phyloP scores from a whole-genome alignment of 805 yeast genomes.

The Pichia gijzeniarum region DNA sequence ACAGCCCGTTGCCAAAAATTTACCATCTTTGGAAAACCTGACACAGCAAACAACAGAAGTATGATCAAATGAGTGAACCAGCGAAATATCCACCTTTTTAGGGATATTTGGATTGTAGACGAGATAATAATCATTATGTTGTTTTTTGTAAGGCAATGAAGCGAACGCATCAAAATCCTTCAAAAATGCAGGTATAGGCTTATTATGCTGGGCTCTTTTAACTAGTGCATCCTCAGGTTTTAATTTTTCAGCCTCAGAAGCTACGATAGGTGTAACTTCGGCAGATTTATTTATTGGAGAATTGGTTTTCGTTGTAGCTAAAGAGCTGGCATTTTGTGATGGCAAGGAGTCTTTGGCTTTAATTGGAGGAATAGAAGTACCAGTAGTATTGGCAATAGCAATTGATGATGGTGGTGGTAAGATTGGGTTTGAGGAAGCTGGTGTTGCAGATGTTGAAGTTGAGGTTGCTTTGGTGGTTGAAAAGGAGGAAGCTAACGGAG shows the following conservation, averaged over 20 bases:
- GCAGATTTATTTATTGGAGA: not conserved
- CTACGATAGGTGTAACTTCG: too few relatives aligned
- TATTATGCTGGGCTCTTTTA: conserved; percentile 47
- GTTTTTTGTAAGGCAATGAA: conserved; percentile 74
- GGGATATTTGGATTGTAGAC: conserved; percentile 86
- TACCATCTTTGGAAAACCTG: conserved; percentile 85
- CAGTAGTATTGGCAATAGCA: conserved; percentile 8
- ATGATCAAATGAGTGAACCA: conserved; percentile 87
- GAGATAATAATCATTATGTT: conserved; percentile 77
- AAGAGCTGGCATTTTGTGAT: not conserved
- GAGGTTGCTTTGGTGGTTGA: not conserved
- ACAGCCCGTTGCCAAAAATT: conserved; percentile 93
- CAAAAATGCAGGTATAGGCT: conserved; percentile 77
- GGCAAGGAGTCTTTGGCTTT: not conserved
- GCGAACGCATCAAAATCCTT: conserved; percentile 72
- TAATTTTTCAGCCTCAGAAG: too few relatives aligned
- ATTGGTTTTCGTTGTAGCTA: not conserved
- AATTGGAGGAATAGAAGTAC: not conserved
- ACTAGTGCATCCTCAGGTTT: conserved; percentile 31
- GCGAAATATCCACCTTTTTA: conserved; percentile 70
- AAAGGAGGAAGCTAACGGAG: conserved; percentile 8
- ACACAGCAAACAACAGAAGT: conserved; percentile 96
- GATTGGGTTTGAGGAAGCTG: conserved; percentile 18
- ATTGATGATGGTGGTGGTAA: not conserved
- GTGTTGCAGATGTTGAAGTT: conserved; percentile 16